These are phyloP conservation scores for Aciculosporium take DNA, from an alignment of 2,329 filamentous ascomycete genomes.

Conservation along the genomic window DNA sequence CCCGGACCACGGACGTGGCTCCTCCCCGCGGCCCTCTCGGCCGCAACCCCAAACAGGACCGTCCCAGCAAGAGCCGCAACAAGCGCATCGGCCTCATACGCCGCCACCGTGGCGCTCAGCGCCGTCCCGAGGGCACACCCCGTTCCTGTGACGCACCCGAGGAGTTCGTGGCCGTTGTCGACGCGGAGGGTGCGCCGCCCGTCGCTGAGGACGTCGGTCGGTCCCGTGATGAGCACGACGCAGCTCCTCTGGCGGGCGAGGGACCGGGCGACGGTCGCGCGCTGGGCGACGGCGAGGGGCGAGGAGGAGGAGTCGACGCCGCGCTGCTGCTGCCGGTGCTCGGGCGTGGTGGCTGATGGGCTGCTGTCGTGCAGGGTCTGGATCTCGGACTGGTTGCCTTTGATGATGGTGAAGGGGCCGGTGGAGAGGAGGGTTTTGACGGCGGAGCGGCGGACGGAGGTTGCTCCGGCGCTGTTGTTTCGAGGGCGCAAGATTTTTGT, in stretches of 20 bases:
- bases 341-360: too few relatives aligned
- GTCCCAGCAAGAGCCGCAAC: conserved; percentile 58
- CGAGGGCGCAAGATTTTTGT: background rate
- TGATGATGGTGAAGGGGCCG: conserved; percentile 78
- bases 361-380: conserved; percentile 50
- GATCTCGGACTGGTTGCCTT: conserved; percentile 88
- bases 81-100: conserved; percentile 49
- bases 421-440: conserved; percentile 55
- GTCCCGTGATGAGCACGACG: conserved; percentile 71
- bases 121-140: conserved; percentile 78
- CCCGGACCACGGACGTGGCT: conserved; percentile 62
- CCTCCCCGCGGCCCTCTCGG: conserved; percentile 53
- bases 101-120: conserved; percentile 60
- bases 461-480: conserved; percentile 70
- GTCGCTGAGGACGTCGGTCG: conserved; percentile 63
- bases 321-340: too few relatives aligned
- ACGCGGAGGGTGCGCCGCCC: conserved; percentile 53
- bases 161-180: conserved; percentile 59
- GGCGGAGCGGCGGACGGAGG: conserved; percentile 54
- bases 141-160: conserved; percentile 61
- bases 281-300: conserved; percentile 33
- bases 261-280: conserved; percentile 46
- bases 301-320: conserved; percentile 71
- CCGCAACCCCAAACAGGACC: conserved; percentile 61
- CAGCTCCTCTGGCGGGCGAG: conserved; percentile 58